Base-by-base conservation (phyloP, 1,284 basidiomycete genomes). In the Puccinia coronata region DNA sequence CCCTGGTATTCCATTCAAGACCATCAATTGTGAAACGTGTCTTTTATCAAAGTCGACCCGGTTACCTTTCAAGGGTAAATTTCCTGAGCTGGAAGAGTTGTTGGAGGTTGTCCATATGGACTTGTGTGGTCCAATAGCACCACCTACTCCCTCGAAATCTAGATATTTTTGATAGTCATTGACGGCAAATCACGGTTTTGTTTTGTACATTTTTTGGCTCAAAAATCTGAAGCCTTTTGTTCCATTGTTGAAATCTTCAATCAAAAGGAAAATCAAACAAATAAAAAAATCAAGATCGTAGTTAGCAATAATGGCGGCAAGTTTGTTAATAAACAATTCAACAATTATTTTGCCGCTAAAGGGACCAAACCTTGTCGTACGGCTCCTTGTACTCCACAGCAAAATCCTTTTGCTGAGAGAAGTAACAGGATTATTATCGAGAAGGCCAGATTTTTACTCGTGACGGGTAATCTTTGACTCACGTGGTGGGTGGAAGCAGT, bases 41-140 rank as follows among this genome's bases (percentile, higher is more conserved):
- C 43, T 55, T 9, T n/a, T 61, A 1, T 57, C 72, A 36, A 74
- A 74, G 43, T 74, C 72, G 18, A 31, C 34, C 28, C 55, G 53
- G 3, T 9, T 9, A 47, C 36, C 53, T 20, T 74, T 39, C 28
- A 34, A 31, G 16, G 55, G 51, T 31, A 14, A 31, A 5, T 59
- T 74, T 74, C 55, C 72, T 2, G n/a, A 43, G 34, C 36, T 36
- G 1, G 12, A 20, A 2, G n/a, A 43, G 1, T 18, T 61, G 41
- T 36, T 74, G 31, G 53, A 74, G 12, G 51, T 31, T 5, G 20
- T 61, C 20, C 57, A 61, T 36, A 61, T 61, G 57, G 57, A 61
- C 31, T 31, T 74, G 28, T 74, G 72, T 59, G 72, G 72, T 20
- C 72, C 72, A 55, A 74, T 74, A 20, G 6, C 53, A 9, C 72